A percentile compares a stretch with the other conserved stretches of the same genome.
phyloP scores from a whole-genome alignment of 2,329 filamentous ascomycete genomes.

The Penicillium corylophilum region DNA sequence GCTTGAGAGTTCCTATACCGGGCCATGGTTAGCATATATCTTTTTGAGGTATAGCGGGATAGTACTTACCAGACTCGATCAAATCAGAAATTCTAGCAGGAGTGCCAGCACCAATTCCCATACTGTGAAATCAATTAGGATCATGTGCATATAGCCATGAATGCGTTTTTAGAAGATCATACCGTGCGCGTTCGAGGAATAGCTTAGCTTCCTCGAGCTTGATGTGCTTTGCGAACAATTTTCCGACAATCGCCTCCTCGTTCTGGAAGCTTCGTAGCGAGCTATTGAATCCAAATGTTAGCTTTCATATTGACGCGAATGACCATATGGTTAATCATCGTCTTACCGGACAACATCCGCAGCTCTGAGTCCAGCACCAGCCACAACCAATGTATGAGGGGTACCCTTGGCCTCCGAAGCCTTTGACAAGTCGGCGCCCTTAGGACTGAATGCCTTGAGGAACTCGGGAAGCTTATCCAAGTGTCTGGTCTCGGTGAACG shows the following conservation, averaged over 20 bases:
- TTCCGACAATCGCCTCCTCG: constrained; percentile 76
- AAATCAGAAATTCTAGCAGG: constrained; percentile 79
- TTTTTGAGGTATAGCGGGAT: not conserved
- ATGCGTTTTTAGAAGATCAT: constrained; percentile 8
- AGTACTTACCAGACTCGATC: constrained; percentile 69
- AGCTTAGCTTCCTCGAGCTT: constrained; percentile 84
- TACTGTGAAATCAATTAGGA: constrained; percentile 49
- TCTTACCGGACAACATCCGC: constrained; percentile 74
- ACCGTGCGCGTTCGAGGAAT: constrained; percentile 65
- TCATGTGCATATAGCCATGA: not conserved
- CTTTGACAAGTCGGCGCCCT: constrained; percentile 60
- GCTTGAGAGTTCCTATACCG: constrained; percentile 62
- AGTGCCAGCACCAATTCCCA: constrained; percentile 87
- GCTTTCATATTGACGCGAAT: not conserved
- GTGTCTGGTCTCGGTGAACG: constrained; percentile 65
- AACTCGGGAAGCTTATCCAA: constrained; percentile 76
- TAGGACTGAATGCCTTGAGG: constrained; percentile 61
- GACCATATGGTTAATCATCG: not conserved
- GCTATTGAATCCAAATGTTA: constrained; percentile 41
- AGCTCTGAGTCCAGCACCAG: constrained; percentile 78
- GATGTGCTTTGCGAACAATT: constrained; percentile 97
- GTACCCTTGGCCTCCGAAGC: constrained; percentile 68
- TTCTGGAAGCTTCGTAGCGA: constrained; percentile 74
- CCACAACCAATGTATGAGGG: constrained; percentile 86
- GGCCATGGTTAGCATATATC: constrained; percentile 2